Evolutionary conservation across 192 early-diverging fungal genomes (phyloP).

Genomic region (Coemansia sp.): DNA sequence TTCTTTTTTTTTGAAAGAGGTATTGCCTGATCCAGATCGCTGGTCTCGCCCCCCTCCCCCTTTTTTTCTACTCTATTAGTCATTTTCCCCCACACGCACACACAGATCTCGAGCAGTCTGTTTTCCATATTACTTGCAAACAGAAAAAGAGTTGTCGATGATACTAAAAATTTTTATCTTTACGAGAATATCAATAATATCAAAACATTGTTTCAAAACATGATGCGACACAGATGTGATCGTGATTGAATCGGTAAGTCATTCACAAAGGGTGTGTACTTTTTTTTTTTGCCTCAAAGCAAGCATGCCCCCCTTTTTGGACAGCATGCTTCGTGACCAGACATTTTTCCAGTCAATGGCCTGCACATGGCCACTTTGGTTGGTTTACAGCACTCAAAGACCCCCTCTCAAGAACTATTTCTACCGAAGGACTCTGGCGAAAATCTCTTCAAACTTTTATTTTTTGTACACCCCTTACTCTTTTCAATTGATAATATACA

Average conservation of each 20-base stretch:
- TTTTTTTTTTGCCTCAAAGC: background rate
- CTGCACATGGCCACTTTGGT: background rate
- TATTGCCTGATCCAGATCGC: constrained; percentile 9
- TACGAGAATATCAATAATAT: background rate
- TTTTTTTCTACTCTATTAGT: no score
- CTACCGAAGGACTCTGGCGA: background rate
- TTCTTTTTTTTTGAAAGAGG: no score
- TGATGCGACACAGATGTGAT: background rate
- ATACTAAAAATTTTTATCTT: background rate
- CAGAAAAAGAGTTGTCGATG: background rate
- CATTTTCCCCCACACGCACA: background rate
- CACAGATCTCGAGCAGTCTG: background rate
- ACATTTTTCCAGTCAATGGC: background rate
- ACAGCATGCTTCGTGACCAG: background rate
- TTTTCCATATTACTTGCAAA: background rate
- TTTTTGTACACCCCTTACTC: background rate
- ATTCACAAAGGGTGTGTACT: background rate
- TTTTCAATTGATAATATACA: background rate
- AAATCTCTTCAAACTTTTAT: background rate
- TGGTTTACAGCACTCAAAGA: background rate
- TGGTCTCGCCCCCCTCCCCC: background rate
- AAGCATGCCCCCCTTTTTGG: background rate
- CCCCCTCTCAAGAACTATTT: background rate
- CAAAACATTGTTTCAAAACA: background rate
- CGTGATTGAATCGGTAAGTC: background rate